phyloP scores from a whole-genome alignment of 164 flowering plant genomes.

The Magnolia officinalis region DNA sequence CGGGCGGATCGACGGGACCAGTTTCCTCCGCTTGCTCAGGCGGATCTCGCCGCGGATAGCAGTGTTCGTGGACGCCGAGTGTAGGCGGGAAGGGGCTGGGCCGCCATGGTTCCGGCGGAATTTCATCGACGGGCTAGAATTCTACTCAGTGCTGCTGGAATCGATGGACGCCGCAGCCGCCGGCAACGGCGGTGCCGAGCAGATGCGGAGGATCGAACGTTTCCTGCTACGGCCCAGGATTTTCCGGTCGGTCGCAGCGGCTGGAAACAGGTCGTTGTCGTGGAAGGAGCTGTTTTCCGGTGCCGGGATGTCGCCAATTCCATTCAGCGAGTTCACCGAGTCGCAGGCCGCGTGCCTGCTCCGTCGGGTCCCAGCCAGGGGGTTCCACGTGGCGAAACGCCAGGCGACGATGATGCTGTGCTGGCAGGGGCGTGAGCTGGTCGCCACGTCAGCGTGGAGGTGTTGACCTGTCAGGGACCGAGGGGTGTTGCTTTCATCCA shows the following conservation, averaged over 20 bases:
- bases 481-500: neutral
- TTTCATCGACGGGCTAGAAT: constrained; percentile 58
- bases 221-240: constrained; percentile 61
- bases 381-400: constrained; percentile 78
- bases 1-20: constrained; percentile 35
- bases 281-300: constrained; percentile 59
- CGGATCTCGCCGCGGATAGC: constrained; percentile 47
- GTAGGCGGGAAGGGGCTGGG: constrained; percentile 25
- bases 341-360: constrained; percentile 76
- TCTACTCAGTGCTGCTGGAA: constrained; percentile 65
- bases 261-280: constrained; percentile 31
- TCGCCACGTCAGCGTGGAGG: constrained; percentile 95
- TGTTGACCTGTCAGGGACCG: constrained; percentile 23
- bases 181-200: constrained; percentile 30
- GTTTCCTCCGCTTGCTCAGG: constrained; percentile 51
- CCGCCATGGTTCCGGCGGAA: constrained; percentile 11
- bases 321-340: constrained; percentile 68
- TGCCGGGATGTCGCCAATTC: constrained; percentile 66
- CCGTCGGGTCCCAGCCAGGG: constrained; percentile 55
- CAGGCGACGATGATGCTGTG: constrained; percentile 76
- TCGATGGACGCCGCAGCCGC: constrained; percentile 58
- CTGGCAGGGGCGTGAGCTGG: constrained; percentile 75
- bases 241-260: constrained; percentile 37
- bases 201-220: constrained; percentile 57
- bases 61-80: constrained; percentile 63